These are phyloP conservation scores for Aspergillus fijiensis DNA, from an alignment of 2,329 filamentous ascomycete species.

Conservation along the genomic window DNA sequence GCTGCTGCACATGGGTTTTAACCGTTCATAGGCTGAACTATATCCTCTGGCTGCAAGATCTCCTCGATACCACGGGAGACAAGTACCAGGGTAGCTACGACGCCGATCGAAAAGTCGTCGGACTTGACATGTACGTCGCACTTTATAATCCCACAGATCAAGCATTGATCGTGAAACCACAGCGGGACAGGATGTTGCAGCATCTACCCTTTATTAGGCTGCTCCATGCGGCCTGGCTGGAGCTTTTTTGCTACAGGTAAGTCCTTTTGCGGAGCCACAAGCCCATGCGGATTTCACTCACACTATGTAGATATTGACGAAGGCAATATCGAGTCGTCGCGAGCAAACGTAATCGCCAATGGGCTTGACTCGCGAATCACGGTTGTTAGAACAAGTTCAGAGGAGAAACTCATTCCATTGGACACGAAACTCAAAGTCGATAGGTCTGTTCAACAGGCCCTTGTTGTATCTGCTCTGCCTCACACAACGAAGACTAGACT, in stretches of 20 bases:
- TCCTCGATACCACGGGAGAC: conserved; percentile 68
- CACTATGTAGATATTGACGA: conserved; percentile 67
- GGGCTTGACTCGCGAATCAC: conserved; percentile 62
- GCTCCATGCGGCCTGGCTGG: conserved; percentile 67
- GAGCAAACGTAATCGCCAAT: conserved; percentile 67
- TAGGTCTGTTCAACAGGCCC: conserved; percentile 14
- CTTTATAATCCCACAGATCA: neutral
- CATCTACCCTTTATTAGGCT: conserved; percentile 85
- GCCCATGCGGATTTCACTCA: neutral
- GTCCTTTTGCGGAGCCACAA: conserved; percentile 10
- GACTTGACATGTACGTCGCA: conserved; percentile 67
- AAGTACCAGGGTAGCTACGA: conserved; percentile 53
- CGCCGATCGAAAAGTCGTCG: conserved; percentile 57
- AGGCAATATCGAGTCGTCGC: conserved; percentile 65
- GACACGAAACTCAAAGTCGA: conserved; percentile 43
- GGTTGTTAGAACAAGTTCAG: conserved; percentile 56
- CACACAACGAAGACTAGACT: conserved; percentile 59
- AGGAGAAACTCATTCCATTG: conserved; percentile 63
- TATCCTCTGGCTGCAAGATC: conserved; percentile 79
- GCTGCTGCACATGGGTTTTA: conserved; percentile 6
- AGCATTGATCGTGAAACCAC: conserved; percentile 14
- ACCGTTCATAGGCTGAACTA: conserved; percentile 71
- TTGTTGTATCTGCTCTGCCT: conserved; percentile 6
- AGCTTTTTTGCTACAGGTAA: conserved; percentile 65
- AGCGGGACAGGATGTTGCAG: conserved; percentile 84